Conservation (phyloP, 1,139 yeast species). For the Pichia sp. region DNA sequence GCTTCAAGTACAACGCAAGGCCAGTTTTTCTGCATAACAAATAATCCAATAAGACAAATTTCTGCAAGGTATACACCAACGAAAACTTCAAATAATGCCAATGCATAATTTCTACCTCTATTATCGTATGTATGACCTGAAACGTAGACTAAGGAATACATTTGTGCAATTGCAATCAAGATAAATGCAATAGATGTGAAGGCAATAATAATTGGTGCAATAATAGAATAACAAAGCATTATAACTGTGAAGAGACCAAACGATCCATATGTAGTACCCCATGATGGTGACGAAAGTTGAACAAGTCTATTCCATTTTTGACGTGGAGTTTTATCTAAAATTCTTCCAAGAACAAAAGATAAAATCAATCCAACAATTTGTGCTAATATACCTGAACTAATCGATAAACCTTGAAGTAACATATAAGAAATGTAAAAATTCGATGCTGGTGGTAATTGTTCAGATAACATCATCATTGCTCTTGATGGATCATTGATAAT, state of each 20-base stretch:
- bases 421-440: constrained; percentile 74
- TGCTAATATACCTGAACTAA: constrained; percentile 72
- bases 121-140: constrained; percentile 58
- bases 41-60: constrained; percentile 74
- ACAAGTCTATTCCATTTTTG: constrained; percentile 75
- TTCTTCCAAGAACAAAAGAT: constrained; percentile 57
- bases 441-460: constrained; percentile 79
- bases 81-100: constrained; percentile 81
- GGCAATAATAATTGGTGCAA: constrained; percentile 68
- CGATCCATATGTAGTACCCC: constrained; percentile 88
- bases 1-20: constrained; percentile 81
- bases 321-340: constrained; percentile 77
- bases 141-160: constrained; percentile 74
- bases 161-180: constrained; percentile 67
- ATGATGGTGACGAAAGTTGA: constrained; percentile 53
- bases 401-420: constrained; percentile 73
- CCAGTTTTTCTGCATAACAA: constrained; percentile 91
- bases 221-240: constrained; percentile 68
- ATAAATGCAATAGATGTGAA: constrained; percentile 66
- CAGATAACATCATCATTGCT: constrained; percentile 65
- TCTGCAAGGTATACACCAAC: constrained; percentile 86
- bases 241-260: constrained; percentile 81
- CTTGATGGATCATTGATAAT: constrained; percentile 56
- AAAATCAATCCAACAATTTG: constrained; percentile 69
- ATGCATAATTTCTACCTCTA: constrained; percentile 81